Evolutionary conservation across 2,329 filamentous ascomycete species (phyloP), one percentile per base, ranked within the genome.

Genomic region (Ceratocystis variospora): DNA sequence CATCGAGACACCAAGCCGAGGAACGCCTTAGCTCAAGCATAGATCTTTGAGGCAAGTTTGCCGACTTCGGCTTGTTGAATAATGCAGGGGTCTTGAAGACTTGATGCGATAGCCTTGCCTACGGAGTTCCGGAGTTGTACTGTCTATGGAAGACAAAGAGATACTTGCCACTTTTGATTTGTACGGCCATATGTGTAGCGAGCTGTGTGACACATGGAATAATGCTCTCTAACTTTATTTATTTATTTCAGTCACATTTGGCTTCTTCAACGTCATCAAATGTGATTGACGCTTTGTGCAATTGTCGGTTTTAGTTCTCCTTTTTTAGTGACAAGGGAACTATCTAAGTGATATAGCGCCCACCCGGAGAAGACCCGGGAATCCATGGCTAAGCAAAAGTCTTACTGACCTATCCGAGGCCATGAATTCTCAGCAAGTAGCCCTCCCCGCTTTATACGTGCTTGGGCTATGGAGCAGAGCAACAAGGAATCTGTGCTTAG

Each of bases 331-430:
- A 41, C 48, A 64, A 37, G 10, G 48, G 28, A 53, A 53, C 63
- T 45, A 57, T 45, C 3, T 19, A 44, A 22, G 31, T 28, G n/a
- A 19, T 15, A 50, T 22, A 22, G 57, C 57, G n/a, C 0, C 19
- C 41, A 33, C 59, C 63, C 66, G 66, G 63, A 68, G 66, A 68
- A 68, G 63, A 65, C 61, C 66, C 66, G 66, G 66, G 8, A 68
- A 68, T 66, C 66, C 63, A 63, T 65, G 64, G 50, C 31, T 22
- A 45, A 62, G 10, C 41, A 41, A 25, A 45, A 63, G 28, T 63
- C 22, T 61, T 61, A 41, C 37, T 68, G 63, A 61, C 63, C 63
- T 68, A 65, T 65, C 61, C 59, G n/a, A 63, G n/a, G 48, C 46
- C 44, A 67, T 45, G 57, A 68, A 68, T 68, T 65, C 66, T 68